Base-by-base conservation (phyloP, 495 filamentous ascomycete species). In the Penicillium flavigenum region DNA sequence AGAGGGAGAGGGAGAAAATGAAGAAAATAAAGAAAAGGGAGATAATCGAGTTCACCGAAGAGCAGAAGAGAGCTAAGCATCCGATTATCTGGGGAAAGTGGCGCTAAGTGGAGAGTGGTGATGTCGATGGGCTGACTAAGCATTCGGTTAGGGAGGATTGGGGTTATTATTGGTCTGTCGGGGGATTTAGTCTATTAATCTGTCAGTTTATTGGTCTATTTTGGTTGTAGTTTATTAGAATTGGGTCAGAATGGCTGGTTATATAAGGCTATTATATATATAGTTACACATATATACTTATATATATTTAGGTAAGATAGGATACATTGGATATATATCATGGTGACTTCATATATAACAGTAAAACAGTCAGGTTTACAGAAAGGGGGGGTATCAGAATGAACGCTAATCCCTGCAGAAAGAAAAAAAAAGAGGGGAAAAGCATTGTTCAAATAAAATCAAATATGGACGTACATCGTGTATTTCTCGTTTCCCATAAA, bases 401-500 rank as follows among this genome's bases (percentile, higher is more conserved):
- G 4, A 42, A 49, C n/a, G 51, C 38, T 24, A 52, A 51, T 24
- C 14, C 32, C 14, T 48, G 46, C 46, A 48, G 26, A 52, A 36
- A 52, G 24, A 27, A 34, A 26, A 43, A 42, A 6, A 34, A 17
- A 24, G 32, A 12, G 34, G 43, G 22, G n/a, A 55, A 9, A 26
- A 43, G 42, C 26, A 34, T 20, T 52, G 38, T 42, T 52, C 38
- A 43, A 60, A 5, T 16, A 27, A 52, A 38, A 48, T 43, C 4
- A 60, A 48, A 53, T 54, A 48, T 47, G 27, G 26, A 58, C 56
- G 51, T 64, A 63, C 67, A 61, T 70, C 50, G 46, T 60, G 54
- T 70, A 56, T 70, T 70, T 56, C 67, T 65, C 61, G 61, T 68
- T 66, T 68, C 63, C 63, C 62, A 39, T 66, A n/a, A 48, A 49